These are phyloP conservation scores for Trichophyton rubrum DNA, from an alignment of 2,329 filamentous ascomycete species.

Conservation along the genomic window DNA sequence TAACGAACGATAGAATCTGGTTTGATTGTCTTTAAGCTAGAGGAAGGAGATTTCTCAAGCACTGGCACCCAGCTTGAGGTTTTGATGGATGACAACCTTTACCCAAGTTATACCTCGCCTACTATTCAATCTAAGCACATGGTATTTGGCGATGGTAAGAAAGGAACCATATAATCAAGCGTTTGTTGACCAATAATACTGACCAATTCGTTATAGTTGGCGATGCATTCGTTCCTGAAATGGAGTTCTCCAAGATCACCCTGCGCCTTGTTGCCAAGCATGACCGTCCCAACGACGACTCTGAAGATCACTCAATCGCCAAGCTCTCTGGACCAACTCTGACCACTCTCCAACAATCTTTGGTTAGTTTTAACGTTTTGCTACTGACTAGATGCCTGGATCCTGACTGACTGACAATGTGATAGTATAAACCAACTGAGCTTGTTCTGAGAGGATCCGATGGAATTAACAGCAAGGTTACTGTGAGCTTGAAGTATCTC, in stretches of 20 bases:
- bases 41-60: constrained; percentile 74
- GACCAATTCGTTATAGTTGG: constrained; percentile 42
- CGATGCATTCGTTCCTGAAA: constrained; percentile 87
- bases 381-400: neutral
- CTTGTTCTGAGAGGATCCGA: constrained; percentile 68
- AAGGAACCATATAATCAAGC: neutral
- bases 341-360: constrained; percentile 72
- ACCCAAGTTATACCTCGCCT: constrained; percentile 73
- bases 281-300: constrained; percentile 54
- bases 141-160: constrained; percentile 67
- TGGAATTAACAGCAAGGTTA: constrained; percentile 65
- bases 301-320: constrained; percentile 64
- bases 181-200: constrained; percentile 17
- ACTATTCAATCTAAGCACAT: constrained; percentile 56
- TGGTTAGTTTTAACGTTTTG: constrained; percentile 45
- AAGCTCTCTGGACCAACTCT: constrained; percentile 75
- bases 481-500: constrained; percentile 86
- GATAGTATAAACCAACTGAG: constrained; percentile 73
- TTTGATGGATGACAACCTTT: constrained; percentile 87
- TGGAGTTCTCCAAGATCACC: constrained; percentile 92
- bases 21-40: constrained; percentile 83
- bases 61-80: constrained; percentile 70
- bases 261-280: constrained; percentile 72
- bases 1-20: constrained; percentile 57
- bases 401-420: neutral